Evolutionary conservation across 306 rosid genomes (phyloP).

Genomic region (Dalbergia oliveri): DNA sequence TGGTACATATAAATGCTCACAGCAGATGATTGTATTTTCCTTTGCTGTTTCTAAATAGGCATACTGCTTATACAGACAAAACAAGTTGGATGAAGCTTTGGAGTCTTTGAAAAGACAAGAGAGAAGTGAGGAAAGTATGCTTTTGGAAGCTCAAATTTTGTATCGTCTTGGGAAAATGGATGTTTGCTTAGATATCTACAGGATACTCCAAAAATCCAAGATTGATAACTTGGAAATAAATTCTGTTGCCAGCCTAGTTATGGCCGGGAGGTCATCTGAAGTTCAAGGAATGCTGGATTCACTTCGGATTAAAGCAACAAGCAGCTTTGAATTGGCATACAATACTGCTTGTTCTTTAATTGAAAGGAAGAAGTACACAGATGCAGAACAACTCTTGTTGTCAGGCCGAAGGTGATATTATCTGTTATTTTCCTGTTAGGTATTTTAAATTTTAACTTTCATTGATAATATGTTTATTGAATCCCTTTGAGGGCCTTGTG

Average conservation of each 20-base stretch:
- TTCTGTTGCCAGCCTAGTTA: conserved; percentile 79
- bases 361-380: conserved; percentile 72
- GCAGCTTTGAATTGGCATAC: conserved; percentile 94
- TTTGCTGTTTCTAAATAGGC: conserved; percentile 66
- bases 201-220: conserved; percentile 84
- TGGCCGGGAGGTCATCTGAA: conserved; percentile 86
- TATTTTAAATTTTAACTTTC: neutral
- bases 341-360: conserved; percentile 91
- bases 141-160: conserved; percentile 90
- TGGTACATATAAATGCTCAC: conserved; percentile 30
- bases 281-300: conserved; percentile 81
- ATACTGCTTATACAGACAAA: conserved; percentile 96
- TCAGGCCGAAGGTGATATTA: conserved; percentile 79
- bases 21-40: conserved; percentile 39
- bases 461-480: neutral
- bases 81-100: conserved; percentile 88
- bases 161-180: conserved; percentile 90
- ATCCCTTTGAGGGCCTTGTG: conserved; percentile 37
- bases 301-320: conserved; percentile 77
- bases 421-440: conserved; percentile 8
- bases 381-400: conserved; percentile 90
- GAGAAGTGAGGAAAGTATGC: conserved; percentile 66
- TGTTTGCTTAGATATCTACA: conserved; percentile 88
- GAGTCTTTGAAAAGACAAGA: conserved; percentile 69
- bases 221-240: conserved; percentile 84